phyloP scores from a whole-genome alignment of 1,139 yeast species.

The Barnettozyma hawaiiensis region DNA sequence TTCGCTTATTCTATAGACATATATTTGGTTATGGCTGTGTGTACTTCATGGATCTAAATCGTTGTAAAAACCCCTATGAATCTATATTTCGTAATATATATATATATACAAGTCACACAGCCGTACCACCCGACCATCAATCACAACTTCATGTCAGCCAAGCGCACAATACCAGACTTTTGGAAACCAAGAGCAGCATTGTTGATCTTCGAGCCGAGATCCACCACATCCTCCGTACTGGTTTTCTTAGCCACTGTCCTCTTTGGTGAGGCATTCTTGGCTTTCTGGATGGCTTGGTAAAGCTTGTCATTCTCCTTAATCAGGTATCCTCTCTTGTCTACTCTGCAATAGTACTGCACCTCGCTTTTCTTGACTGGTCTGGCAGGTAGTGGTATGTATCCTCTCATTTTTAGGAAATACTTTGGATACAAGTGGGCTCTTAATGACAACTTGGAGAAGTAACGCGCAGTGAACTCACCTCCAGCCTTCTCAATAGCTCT shows the following conservation, averaged over 20 bases:
- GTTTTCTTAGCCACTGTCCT: constrained; percentile 21
- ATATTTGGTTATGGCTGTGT: too few relatives aligned
- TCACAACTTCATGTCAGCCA: constrained; percentile 20
- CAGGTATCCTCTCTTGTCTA: constrained; percentile 72
- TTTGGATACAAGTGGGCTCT: constrained; percentile 75
- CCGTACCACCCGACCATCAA: not conserved
- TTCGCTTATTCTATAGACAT: too few relatives aligned
- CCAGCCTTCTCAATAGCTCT: constrained; percentile 65
- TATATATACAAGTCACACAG: constrained; percentile 1
- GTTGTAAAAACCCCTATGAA: not conserved
- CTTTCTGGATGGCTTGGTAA: constrained; percentile 27
- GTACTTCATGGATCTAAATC: too few relatives aligned
- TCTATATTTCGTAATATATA: not conserved
- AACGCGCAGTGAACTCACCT: constrained; percentile 68
- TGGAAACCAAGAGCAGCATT: constrained; percentile 21
- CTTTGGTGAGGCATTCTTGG: constrained; percentile 19
- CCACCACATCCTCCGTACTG: constrained; percentile 23
- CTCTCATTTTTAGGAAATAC: constrained; percentile 59
- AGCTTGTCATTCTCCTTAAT: constrained; percentile 32
- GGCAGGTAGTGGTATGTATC: constrained; percentile 78
- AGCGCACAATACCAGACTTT: constrained; percentile 21
- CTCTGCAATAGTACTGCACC: constrained; percentile 69
- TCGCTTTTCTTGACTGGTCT: constrained; percentile 82
- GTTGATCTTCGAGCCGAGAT: constrained; percentile 21
- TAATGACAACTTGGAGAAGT: constrained; percentile 60